A percentile compares a stretch with the other conserved stretches of the same genome.
phyloP scores from a whole-genome alignment of 1,284 basidiomycete genomes.

The Heterobasidion occidentale region DNA sequence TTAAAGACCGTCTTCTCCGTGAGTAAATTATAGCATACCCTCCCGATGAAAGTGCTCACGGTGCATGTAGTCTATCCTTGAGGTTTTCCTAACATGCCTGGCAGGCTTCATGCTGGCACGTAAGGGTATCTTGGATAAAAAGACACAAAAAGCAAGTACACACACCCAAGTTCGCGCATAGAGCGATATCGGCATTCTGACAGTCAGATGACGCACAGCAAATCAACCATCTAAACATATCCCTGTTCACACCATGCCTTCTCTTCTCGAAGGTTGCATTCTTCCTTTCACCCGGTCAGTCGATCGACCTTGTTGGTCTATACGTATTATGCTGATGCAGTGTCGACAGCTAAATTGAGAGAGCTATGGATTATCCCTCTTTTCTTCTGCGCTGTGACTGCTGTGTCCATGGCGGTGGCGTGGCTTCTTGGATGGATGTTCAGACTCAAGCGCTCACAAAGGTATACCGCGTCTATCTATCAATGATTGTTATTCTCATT shows the following conservation, averaged over 20 bases:
- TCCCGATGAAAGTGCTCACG: background rate
- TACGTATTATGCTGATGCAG: background rate
- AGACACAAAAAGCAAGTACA: conserved; percentile 70
- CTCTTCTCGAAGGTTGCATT: conserved; percentile 93
- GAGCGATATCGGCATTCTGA: background rate
- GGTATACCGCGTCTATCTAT: conserved; percentile 27
- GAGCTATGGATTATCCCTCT: conserved; percentile 93
- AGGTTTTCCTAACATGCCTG: conserved; percentile 83
- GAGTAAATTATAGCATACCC: conserved; percentile 12
- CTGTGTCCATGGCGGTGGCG: conserved; percentile 51
- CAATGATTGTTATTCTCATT: background rate
- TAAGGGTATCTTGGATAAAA: conserved; percentile 80
- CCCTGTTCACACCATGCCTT: conserved; percentile 87
- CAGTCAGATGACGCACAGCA: conserved; percentile 34
- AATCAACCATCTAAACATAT: conserved; percentile 76
- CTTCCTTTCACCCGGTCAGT: conserved; percentile 60
- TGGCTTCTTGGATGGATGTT: conserved; percentile 42
- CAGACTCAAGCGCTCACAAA: conserved; percentile 53
- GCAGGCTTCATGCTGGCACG: conserved; percentile 81
- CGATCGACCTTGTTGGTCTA: background rate
- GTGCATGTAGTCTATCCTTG: conserved; percentile 68
- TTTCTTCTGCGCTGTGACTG: conserved; percentile 66
- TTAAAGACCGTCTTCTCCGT: conserved; percentile 50
- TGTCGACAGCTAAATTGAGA: conserved; percentile 56
- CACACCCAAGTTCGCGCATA: background rate